These are phyloP conservation scores for Hypoxylon sp. DNA, from an alignment of 2,329 filamentous ascomycete genomes.

Conservation along the genomic window DNA sequence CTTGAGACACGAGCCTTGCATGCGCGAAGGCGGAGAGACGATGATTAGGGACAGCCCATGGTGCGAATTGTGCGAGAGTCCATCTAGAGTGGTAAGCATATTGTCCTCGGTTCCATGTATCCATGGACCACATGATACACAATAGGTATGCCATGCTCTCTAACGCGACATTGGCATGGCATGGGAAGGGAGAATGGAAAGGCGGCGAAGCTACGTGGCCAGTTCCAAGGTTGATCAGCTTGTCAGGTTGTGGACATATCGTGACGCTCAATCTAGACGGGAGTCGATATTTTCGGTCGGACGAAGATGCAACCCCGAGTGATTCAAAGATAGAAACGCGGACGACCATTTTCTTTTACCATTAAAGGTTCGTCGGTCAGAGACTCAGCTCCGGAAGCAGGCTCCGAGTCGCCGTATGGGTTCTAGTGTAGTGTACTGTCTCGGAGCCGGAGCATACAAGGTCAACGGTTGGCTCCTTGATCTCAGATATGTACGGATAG, in stretches of 20 bases:
- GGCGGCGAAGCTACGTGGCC: conserved; percentile 6
- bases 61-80: no score
- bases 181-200: background rate
- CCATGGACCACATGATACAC: background rate
- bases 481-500: conserved; percentile 22
- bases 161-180: background rate
- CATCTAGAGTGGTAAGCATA: no score
- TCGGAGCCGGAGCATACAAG: conserved; percentile 1
- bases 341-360: background rate
- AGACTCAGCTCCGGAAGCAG: conserved; percentile 11
- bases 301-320: conserved; percentile 15
- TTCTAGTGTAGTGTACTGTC: conserved; percentile 9
- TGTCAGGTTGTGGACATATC: background rate
- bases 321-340: conserved; percentile 22
- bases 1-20: no score
- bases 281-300: background rate
- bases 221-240: background rate
- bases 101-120: no score
- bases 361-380: background rate
- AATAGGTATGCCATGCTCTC: background rate
- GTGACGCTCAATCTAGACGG: conserved; percentile 1
- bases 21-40: no score
- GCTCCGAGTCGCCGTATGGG: conserved; percentile 22
- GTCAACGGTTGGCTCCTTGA: conserved; percentile 3
- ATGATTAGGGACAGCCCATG: no score